Conservation (phyloP, 2,329 filamentous ascomycete species). For the Aspergillus ruber region DNA sequence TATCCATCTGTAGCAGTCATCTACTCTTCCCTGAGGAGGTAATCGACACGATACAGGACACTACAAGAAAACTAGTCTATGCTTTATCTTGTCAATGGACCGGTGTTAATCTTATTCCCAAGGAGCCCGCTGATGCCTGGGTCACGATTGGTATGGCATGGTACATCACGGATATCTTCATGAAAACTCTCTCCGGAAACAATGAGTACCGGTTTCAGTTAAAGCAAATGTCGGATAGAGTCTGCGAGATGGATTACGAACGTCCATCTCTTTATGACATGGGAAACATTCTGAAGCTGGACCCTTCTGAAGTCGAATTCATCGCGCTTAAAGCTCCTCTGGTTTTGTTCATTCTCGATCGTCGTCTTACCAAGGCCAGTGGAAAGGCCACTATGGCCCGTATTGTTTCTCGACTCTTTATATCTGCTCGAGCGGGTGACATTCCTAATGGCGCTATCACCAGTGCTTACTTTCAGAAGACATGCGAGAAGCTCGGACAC, state of each 20-base stretch:
- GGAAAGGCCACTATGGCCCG: constrained; percentile 76
- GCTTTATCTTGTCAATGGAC: constrained; percentile 89
- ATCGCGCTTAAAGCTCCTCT: constrained; percentile 84
- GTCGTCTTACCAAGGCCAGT: constrained; percentile 79
- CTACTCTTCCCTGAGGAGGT: constrained; percentile 79
- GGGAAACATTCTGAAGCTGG: constrained; percentile 69
- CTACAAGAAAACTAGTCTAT: constrained; percentile 73
- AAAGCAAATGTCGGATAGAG: constrained; percentile 73
- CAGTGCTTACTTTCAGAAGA: constrained; percentile 69
- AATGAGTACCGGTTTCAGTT: constrained; percentile 91
- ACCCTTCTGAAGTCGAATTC: constrained; percentile 81
- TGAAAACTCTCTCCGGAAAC: constrained; percentile 83
- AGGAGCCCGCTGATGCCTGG: constrained; percentile 76
- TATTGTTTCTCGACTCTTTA: constrained; percentile 77
- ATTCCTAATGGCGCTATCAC: constrained; percentile 65
- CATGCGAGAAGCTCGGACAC: constrained; percentile 83
- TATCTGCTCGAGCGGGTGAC: constrained; percentile 77
- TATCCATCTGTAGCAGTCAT: constrained; percentile 81
- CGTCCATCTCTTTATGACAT: constrained; percentile 77
- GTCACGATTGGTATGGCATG: constrained; percentile 82
- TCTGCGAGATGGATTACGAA: constrained; percentile 74
- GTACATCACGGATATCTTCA: constrained; percentile 91
- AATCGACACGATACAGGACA: constrained; percentile 76
- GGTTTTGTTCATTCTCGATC: constrained; percentile 89
- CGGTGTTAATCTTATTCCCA: constrained; percentile 84